Evolutionary conservation across 768 basidiomycete species (phyloP).

Genomic region (Pleurotus sapidus): DNA sequence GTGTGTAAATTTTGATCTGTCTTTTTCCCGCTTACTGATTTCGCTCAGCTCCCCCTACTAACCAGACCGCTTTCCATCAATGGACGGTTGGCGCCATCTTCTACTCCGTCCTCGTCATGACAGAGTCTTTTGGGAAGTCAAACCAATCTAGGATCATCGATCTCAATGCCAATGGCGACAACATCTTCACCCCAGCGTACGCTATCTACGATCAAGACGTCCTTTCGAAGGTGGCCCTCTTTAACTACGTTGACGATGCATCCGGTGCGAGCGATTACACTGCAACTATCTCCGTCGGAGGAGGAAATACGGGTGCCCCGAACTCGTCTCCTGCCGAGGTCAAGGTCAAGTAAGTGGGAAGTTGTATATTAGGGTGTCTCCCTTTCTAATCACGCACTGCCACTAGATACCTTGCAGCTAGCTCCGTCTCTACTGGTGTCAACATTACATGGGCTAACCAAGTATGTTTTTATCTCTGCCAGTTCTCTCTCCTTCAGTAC

Average conservation of each 20-base stretch:
- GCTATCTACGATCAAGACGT: constrained; percentile 71
- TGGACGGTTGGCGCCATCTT: constrained; percentile 80
- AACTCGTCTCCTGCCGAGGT: constrained; percentile 41
- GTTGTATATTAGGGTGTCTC: too few relatives aligned
- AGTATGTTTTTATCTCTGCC: too few relatives aligned
- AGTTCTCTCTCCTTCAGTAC: background rate
- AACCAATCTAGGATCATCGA: constrained; percentile 66
- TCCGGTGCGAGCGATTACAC: constrained; percentile 55
- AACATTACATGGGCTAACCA: constrained; percentile 65
- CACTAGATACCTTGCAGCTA: constrained; percentile 49
- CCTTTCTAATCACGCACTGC: background rate
- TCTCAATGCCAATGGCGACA: constrained; percentile 47
- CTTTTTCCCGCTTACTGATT: background rate
- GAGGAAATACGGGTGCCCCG: constrained; percentile 33
- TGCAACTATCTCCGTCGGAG: constrained; percentile 48
- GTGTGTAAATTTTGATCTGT: constrained; percentile 29
- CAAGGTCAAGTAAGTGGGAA: constrained; percentile 58
- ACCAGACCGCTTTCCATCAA: constrained; percentile 55
- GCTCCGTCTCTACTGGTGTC: constrained; percentile 47
- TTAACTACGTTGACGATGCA: constrained; percentile 70
- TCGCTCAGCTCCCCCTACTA: constrained; percentile 48
- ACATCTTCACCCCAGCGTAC: constrained; percentile 61
- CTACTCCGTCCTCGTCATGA: constrained; percentile 68
- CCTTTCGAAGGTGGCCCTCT: constrained; percentile 58
- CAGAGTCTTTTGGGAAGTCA: constrained; percentile 64